A percentile compares a stretch with the other conserved stretches of the same genome.
Conservation (phyloP, 805 yeast species). For the Kodamaea laetipori region DNA sequence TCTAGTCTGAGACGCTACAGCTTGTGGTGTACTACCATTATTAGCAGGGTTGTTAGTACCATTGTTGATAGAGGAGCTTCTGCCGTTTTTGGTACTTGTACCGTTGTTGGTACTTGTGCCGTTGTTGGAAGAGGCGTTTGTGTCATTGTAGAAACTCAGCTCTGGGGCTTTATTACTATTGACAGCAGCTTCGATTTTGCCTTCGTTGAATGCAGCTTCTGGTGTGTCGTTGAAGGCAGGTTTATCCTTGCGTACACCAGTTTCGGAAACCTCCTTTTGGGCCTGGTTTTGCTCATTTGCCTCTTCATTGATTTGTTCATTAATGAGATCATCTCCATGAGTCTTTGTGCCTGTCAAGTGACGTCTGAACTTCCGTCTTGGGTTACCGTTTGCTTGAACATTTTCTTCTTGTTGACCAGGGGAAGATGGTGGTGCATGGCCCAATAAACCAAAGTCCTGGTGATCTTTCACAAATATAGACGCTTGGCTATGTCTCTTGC, state of each 20-base stretch:
- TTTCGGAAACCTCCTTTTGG: background rate
- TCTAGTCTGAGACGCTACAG: constrained; percentile 10
- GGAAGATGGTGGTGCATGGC: constrained; percentile 32
- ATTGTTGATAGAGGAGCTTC: background rate
- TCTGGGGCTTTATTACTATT: background rate
- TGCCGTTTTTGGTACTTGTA: background rate
- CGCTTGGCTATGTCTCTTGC: constrained; percentile 21
- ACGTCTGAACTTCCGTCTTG: constrained; percentile 4
- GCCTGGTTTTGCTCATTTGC: background rate
- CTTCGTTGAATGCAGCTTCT: background rate
- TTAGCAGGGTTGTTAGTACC: background rate
- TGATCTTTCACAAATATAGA: constrained; percentile 32
- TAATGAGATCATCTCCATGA: constrained; percentile 1
- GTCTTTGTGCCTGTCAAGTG: background rate
- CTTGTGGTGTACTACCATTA: constrained; percentile 3
- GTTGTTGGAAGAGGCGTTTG: background rate
- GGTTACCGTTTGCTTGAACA: background rate
- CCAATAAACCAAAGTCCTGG: constrained; percentile 38
- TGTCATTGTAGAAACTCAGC: background rate
- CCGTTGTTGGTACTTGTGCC: too few relatives aligned
- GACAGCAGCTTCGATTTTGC: background rate
- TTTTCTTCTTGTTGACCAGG: background rate
- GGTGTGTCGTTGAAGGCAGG: background rate
- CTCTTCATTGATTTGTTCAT: constrained; percentile 2
- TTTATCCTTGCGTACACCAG: background rate